Conservation (phyloP, 2,329 filamentous ascomycete species). For the Exophiala phaeomuriformis region DNA sequence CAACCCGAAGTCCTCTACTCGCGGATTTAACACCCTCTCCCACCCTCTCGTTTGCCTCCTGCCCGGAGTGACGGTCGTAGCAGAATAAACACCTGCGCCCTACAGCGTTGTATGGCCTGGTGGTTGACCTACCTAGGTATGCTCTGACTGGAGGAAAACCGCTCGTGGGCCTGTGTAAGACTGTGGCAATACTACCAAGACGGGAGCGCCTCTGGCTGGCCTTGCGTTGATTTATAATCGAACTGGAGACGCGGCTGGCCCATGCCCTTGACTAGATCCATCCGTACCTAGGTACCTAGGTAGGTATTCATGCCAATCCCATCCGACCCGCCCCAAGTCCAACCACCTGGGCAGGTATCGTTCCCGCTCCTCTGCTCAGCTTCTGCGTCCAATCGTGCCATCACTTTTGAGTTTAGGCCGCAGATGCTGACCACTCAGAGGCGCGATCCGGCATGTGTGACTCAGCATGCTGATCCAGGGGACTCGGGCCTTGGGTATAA, state of each 20-base stretch:
- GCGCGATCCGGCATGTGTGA: no score
- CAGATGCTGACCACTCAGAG: no score
- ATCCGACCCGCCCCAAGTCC: slow-evolving; percentile 3
- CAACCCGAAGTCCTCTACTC: no score
- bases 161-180: slow-evolving; percentile 8
- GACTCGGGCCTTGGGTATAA: no score
- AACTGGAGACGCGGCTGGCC: slow-evolving; percentile 18
- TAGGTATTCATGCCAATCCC: slow-evolving; percentile 14
- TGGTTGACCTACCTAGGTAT: neutral
- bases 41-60: no score
- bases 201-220: neutral
- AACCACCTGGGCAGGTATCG: slow-evolving; percentile 10
- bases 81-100: neutral
- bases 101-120: neutral
- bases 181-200: slow-evolving; percentile 5
- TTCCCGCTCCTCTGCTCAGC: slow-evolving; percentile 3
- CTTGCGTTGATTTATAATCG: slow-evolving; percentile 22
- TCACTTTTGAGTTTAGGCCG: neutral
- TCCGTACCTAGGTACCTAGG: neutral
- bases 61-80: no score
- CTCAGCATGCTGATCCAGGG: no score
- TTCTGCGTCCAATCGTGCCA: neutral
- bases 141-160: slow-evolving; percentile 13
- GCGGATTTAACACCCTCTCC: no score
- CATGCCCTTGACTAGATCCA: slow-evolving; percentile 11